Conservation (phyloP, 1,284 basidiomycete species). For the Pseudozyma pruni region DNA sequence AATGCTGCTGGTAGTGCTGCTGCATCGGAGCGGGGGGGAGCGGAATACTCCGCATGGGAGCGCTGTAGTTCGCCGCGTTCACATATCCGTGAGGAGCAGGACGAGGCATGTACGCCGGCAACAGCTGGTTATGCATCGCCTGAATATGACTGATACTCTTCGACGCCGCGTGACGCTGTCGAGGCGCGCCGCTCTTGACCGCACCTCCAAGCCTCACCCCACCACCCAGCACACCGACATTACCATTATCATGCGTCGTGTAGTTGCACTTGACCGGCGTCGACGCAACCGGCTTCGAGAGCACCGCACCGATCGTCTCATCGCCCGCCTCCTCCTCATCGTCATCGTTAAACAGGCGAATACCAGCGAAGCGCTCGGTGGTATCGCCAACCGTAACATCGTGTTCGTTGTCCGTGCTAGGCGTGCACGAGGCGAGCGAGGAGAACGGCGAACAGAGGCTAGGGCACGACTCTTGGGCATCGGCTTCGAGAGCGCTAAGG, state of each 20-base stretch:
- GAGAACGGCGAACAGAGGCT: constrained; percentile 41
- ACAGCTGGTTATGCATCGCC: constrained; percentile 23
- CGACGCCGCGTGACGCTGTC: constrained; percentile 32
- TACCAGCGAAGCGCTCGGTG: constrained; percentile 34
- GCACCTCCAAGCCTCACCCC: constrained; percentile 53
- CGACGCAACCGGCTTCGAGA: constrained; percentile 16
- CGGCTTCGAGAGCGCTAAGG: constrained; percentile 9
- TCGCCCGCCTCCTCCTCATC: constrained; percentile 34
- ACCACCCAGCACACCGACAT: constrained; percentile 60
- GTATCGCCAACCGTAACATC: constrained; percentile 34
- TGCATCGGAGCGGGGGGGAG: constrained; percentile 18
- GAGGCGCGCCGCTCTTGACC: neutral
- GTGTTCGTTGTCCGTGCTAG: constrained; percentile 12
- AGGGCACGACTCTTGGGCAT: constrained; percentile 25
- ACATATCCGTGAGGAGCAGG: constrained; percentile 7
- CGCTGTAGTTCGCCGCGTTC: constrained; percentile 30
- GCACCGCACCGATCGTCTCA: constrained; percentile 27
- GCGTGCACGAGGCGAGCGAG: constrained; percentile 19
- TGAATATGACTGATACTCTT: constrained; percentile 44
- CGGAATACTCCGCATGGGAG: constrained; percentile 37
- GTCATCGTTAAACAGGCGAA: constrained; percentile 29
- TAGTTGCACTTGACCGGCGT: constrained; percentile 49
- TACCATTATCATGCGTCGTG: constrained; percentile 60
- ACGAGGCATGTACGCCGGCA: constrained; percentile 17
- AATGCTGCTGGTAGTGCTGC: constrained; percentile 14